Base-by-base conservation (phyloP, 139 green algal genomes). In the Eudorina sp. region DNA sequence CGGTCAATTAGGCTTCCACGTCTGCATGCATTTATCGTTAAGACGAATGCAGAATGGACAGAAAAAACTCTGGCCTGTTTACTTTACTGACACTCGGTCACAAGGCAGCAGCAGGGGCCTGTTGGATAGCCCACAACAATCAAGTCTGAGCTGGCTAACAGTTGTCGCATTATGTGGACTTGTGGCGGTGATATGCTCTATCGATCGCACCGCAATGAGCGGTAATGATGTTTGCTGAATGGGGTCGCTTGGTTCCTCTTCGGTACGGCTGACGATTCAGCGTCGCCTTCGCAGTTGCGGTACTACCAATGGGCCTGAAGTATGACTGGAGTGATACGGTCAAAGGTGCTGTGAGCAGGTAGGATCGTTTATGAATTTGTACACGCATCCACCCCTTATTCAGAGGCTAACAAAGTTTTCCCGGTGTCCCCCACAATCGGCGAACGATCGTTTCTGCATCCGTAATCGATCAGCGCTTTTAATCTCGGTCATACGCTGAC, bases 321-420 rank as follows among this genome's bases (percentile, higher is more conserved):
- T 97, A 95, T 80, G 76, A 76, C 16, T 98, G 96, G 96, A 92
- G 89, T 58, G 92, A 97, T 48, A 84, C 76, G 13, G 90, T 91
- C 29, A 97, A 98, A 83, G 96, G 96, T 0, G 86, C 93, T 19
- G 90, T 98, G 73, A 92, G 89, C 89, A 93, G 90, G 92, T 94
- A 69, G 0, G 83, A 73, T 27, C 78, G 64, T 86, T 92, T n/a
- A n/a, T n/a, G n/a, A n/a, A n/a, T n/a, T n/a, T n/a, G n/a, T n/a
- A n/a, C n/a, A n/a, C n/a, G n/a, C n/a, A n/a, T n/a, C n/a, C n/a
- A n/a, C n/a, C n/a, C n/a, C n/a, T n/a, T n/a, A n/a, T n/a, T n/a
- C n/a, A n/a, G n/a, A n/a, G n/a, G n/a, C n/a, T n/a, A n/a, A n/a
- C n/a, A n/a, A n/a, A n/a, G n/a, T n/a, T n/a, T n/a, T n/a, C n/a